A percentile compares a stretch with the other conserved stretches of the same genome.
phyloP scores from a whole-genome alignment of 2,329 filamentous ascomycete species.

The Cladosporium sp. region DNA sequence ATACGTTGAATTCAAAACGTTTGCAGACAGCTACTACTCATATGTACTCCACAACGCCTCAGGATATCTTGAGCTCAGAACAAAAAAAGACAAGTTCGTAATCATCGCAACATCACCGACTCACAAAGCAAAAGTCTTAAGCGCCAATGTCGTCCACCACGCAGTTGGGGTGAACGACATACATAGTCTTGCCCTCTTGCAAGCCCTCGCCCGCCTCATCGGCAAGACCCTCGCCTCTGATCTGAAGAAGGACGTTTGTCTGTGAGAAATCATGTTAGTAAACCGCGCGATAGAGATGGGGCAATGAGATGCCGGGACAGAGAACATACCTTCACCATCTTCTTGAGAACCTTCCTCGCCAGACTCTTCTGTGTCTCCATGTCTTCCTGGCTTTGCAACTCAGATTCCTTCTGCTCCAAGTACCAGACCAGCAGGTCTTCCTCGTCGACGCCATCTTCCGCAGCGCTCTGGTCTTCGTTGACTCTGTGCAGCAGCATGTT shows the following conservation, averaged over 20 bases:
- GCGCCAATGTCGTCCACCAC: constrained; percentile 59
- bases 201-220: constrained; percentile 63
- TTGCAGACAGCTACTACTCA: no score
- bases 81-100: neutral
- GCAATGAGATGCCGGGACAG: neutral
- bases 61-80: constrained; percentile 5
- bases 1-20: no score
- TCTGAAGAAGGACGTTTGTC: constrained; percentile 58
- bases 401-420: constrained; percentile 81
- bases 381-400: constrained; percentile 76
- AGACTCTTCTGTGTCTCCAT: constrained; percentile 69
- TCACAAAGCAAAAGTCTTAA: neutral
- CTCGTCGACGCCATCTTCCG: constrained; percentile 78
- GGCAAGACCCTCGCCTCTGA: constrained; percentile 81
- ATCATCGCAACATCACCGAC: neutral
- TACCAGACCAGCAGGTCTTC: constrained; percentile 85
- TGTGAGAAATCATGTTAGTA: constrained; percentile 21
- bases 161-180: constrained; percentile 92
- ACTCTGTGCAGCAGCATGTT: constrained; percentile 80
- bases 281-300: neutral
- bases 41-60: neutral
- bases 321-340: constrained; percentile 82
- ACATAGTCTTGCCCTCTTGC: constrained; percentile 59
- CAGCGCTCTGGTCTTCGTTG: constrained; percentile 71
- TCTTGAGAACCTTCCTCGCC: constrained; percentile 81